Conservation (phyloP, 108 stramenopile species). For the Aurantiochytrium sp. region DNA sequence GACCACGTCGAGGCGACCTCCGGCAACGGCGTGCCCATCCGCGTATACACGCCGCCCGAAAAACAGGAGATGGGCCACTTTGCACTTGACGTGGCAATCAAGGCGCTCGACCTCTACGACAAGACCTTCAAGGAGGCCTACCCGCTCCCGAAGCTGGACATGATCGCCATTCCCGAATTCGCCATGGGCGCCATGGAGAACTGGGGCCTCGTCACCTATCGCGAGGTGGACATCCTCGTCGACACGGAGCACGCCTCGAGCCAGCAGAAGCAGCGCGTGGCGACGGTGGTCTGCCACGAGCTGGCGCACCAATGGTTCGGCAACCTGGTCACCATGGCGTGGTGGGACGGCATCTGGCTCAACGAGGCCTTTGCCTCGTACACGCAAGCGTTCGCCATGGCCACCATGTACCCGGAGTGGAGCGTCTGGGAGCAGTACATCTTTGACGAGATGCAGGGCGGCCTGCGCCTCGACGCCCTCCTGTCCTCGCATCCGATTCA, state of each 20-base stretch:
- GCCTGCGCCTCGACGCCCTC: constrained; percentile 78
- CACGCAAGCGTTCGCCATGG: constrained; percentile 74
- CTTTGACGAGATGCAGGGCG: constrained; percentile 67
- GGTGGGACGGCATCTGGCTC: constrained; percentile 96
- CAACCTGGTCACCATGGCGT: constrained; percentile 91
- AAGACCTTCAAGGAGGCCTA: constrained; percentile 77
- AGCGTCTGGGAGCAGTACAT: constrained; percentile 85
- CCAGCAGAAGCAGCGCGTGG: constrained; percentile 80
- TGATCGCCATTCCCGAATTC: constrained; percentile 84
- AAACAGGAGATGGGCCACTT: constrained; percentile 70
- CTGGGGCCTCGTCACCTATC: constrained; percentile 77
- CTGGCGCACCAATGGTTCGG: constrained; percentile 96
- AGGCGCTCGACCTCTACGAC: constrained; percentile 77
- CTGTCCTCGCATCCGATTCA: constrained; percentile 76
- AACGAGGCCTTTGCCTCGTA: constrained; percentile 93
- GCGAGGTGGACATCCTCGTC: constrained; percentile 31
- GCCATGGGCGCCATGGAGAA: constrained; percentile 96
- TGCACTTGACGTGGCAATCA: constrained; percentile 74
- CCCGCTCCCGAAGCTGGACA: constrained; percentile 93
- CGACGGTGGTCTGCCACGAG: constrained; percentile 91
- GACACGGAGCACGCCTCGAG: neutral
- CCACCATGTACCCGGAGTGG: constrained; percentile 71
- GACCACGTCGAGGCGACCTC: neutral
- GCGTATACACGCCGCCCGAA: constrained; percentile 87
- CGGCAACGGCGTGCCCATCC: constrained; percentile 70